Base-by-base conservation (phyloP, 2,329 filamentous ascomycete genomes). In the Trichoderma sp. region DNA sequence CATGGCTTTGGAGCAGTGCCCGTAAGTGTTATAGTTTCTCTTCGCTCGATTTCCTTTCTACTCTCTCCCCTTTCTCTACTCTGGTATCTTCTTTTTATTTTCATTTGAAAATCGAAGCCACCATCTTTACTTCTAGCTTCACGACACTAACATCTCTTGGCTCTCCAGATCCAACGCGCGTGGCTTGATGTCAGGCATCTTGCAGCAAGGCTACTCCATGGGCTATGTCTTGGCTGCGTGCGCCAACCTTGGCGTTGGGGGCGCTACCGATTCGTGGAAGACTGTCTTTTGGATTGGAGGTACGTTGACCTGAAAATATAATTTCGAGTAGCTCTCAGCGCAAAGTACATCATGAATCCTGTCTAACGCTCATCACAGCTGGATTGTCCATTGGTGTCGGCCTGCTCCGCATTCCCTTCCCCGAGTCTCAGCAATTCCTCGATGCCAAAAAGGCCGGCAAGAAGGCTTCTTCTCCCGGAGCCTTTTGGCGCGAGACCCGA, bases 131-230 rank as follows among this genome's bases (percentile, higher is more conserved):
- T 21, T 67, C n/a, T 28, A 24, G 32, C 8, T 36, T 36, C 24
- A 18, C 24, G 57, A 21, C 32, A 43, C 69, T 73, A 34, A 74
- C 72, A 65, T 72, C 73, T 77, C 75, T 76, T 56, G 72, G 64
- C 71, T 70, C 24, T 28, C 76, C 74, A 87, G 86, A 71, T 81
- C 83, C 61, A 89, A 92, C 71, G 90, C 92, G 8, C 87, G 93
- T 79, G 93, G 93, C 76, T 84, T 96, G 47, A 93, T 96, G 88
- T 93, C 91, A 15, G 93, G 93, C 69, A 92, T 96, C 65, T 82
- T 95, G 21, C 93, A 96, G 77, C 92, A 94, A 80, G 93, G 93
- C 3, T 95, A 94, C 79, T 91, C 91, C 0, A 87, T 94, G 74
- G 93, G 93, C 36, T 95, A 95, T 77, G 89, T 96, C 53, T 86